Conservation (phyloP, 805 yeast genomes). For the Ogataea ramenticola region DNA sequence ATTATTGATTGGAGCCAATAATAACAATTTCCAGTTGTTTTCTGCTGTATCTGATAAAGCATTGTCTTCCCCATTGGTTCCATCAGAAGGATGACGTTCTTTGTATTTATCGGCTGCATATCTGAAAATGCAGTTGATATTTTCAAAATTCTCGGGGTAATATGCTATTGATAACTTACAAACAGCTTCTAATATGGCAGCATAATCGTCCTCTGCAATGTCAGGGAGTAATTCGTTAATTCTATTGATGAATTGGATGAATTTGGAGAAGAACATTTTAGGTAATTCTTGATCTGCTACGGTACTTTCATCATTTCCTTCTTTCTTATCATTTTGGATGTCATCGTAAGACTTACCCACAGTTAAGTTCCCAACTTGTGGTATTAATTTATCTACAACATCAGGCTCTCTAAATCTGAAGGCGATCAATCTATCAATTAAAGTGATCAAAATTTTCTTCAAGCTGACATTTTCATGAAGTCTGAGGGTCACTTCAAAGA, state of each 20-base stretch:
- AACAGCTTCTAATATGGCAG: slow-evolving; percentile 58
- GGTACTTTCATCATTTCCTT: slow-evolving; percentile 1
- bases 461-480: slow-evolving; percentile 67
- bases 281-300: slow-evolving; percentile 7
- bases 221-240: slow-evolving; percentile 54
- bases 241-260: slow-evolving; percentile 58
- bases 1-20: slow-evolving; percentile 41
- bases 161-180: slow-evolving; percentile 57
- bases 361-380: neutral
- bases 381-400: slow-evolving; percentile 6
- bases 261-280: slow-evolving; percentile 45
- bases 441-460: slow-evolving; percentile 55
- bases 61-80: slow-evolving; percentile 21
- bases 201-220: slow-evolving; percentile 58
- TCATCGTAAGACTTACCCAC: no score
- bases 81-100: slow-evolving; percentile 14
- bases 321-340: slow-evolving; percentile 5
- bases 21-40: slow-evolving; percentile 36
- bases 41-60: slow-evolving; percentile 12
- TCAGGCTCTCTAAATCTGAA: slow-evolving; percentile 37
- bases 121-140: slow-evolving; percentile 55
- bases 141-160: slow-evolving; percentile 53
- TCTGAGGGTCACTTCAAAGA: slow-evolving; percentile 57
- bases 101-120: slow-evolving; percentile 38
- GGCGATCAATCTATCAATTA: slow-evolving; percentile 64